Base-by-base conservation (phyloP, 2,329 filamentous ascomycete genomes). In the Penicillium occitanis region DNA sequence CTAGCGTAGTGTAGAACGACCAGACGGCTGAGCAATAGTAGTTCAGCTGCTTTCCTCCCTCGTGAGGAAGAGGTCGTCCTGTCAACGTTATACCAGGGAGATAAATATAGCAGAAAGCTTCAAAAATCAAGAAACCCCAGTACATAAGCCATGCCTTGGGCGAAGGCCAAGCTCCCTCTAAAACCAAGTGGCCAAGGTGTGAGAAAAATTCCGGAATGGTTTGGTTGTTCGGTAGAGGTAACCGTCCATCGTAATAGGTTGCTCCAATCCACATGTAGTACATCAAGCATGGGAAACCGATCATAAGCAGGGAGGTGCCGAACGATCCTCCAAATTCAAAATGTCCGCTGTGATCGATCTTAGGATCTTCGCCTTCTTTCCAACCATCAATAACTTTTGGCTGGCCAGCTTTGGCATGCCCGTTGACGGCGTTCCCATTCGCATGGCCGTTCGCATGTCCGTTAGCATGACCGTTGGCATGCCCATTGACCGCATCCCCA, bases 241-340 rank as follows among this genome's bases (percentile, higher is more conserved):
- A 84, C 69, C 91, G 88, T 71, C 94, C 94, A 75, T 92, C 83
- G 81, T 97, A 99, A 81, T 94, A 97, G 60, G 90, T 93, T 40
- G 94, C 91, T 61, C 95, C 95, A 78, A 96, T 89, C 93, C 93
- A 98, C 93, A 99, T 97, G 82, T 97, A 98, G 86, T 92, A 97
- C 94, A 98, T 98, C 72, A 99, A 86, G 44, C 89, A 69, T n/a
- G 95, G 95, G 80, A 98, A 99, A 55, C 90, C 88, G 69, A 93
- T 85, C 92, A 98, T 98, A 87, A 97, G 93, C 71, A 86, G 83
- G 17, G 86, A 80, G 50, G 93, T 90, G 64, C 95, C 94, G n/a
- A 85, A 76, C 2, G 91, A 89, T 66, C 95, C 95, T 69, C 94
- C 94, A 75, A 98, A 99, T 76, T 99, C 96, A 70, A 85, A 85